These are phyloP conservation scores for Blastocladiella britannica DNA, from an alignment of 192 early-diverging fungal species.

Conservation along the genomic window DNA sequence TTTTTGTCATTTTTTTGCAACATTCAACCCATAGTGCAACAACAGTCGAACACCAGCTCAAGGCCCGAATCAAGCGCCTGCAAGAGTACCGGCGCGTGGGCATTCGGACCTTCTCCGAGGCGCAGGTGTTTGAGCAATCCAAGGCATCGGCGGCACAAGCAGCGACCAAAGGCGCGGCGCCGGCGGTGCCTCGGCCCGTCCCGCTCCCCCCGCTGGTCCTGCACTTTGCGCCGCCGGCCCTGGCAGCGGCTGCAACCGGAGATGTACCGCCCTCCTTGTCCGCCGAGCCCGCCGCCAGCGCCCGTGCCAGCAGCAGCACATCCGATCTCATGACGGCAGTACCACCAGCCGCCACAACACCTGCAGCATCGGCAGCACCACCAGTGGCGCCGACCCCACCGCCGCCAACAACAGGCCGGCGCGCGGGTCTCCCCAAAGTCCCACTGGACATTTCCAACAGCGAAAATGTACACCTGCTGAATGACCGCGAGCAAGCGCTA, in stretches of 20 bases:
- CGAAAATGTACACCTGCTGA: slow-evolving; percentile 74
- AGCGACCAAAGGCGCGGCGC: slow-evolving; percentile 34
- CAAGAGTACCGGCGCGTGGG: slow-evolving; percentile 82
- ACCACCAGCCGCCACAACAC: slow-evolving; percentile 8
- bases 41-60: slow-evolving; percentile 51
- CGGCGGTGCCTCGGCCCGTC: neutral
- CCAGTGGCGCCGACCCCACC: slow-evolving; percentile 5
- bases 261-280: neutral
- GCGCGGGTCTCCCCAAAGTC: slow-evolving; percentile 24
- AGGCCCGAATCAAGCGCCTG: slow-evolving; percentile 58
- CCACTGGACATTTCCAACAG: slow-evolving; percentile 56
- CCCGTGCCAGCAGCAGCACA: too few relatives aligned
- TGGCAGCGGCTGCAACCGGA: neutral
- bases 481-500: slow-evolving; percentile 50
- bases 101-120: slow-evolving; percentile 49
- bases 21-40: too few relatives aligned
- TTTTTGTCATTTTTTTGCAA: slow-evolving; percentile 5
- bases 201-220: neutral
- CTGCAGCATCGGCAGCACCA: slow-evolving; percentile 6
- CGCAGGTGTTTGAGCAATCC: slow-evolving; percentile 55
- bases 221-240: neutral
- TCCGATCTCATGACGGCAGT: slow-evolving; percentile 13
- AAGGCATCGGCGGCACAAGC: too few relatives aligned
- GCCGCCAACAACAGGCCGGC: slow-evolving; percentile 5
- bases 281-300: neutral